Percentiles rank a stretch among this genome's conserved stretches.
phyloP scores from a whole-genome alignment of 2,329 filamentous ascomycete species.

The Aureobasidium sp. region DNA sequence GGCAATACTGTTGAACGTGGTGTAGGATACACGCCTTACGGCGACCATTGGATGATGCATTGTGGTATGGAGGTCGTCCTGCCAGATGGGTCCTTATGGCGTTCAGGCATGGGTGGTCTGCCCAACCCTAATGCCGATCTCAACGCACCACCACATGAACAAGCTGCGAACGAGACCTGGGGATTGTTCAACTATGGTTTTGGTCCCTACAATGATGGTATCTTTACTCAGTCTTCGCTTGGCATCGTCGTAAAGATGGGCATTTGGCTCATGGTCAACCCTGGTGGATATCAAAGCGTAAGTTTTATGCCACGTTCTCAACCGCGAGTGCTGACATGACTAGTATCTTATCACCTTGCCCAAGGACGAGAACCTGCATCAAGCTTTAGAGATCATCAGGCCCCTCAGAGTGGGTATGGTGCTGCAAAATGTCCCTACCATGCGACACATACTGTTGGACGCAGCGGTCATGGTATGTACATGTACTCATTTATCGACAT shows the following conservation, averaged over 20 bases:
- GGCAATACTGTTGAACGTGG: constrained; percentile 44
- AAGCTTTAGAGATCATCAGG: constrained; percentile 42
- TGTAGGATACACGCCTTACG: constrained; percentile 31
- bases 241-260: constrained; percentile 42
- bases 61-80: constrained; percentile 38
- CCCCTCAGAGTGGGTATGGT: constrained; percentile 34
- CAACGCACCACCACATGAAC: constrained; percentile 16
- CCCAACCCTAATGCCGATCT: constrained; percentile 21
- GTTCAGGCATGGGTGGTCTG: constrained; percentile 35
- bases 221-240: constrained; percentile 29
- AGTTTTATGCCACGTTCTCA: neutral
- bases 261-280: constrained; percentile 46
- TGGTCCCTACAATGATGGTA: constrained; percentile 29
- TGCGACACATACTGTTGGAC: constrained; percentile 39
- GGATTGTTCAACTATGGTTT: constrained; percentile 29
- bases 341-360: constrained; percentile 37
- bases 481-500: neutral
- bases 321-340: neutral
- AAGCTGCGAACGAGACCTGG: constrained; percentile 17
- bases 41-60: constrained; percentile 38
- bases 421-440: constrained; percentile 40
- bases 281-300: constrained; percentile 36
- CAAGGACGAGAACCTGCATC: constrained; percentile 40
- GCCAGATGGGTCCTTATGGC: constrained; percentile 29
- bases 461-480: constrained; percentile 26